Base-by-base conservation (phyloP, 2,329 filamentous ascomycete species). In the Aspergillus puulaauensis region DNA sequence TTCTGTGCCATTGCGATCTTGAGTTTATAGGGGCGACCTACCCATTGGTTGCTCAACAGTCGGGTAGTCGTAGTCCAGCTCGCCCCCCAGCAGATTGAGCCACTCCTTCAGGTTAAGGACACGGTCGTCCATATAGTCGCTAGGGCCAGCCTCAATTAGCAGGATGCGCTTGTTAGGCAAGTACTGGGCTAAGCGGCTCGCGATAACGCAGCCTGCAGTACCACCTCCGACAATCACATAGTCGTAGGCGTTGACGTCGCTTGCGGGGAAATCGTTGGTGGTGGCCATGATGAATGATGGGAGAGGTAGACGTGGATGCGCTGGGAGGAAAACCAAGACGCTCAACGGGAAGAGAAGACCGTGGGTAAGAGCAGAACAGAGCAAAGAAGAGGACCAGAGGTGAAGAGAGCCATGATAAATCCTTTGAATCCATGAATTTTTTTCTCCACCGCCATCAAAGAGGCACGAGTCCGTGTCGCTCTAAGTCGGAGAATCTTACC, bases 31-130 rank as follows among this genome's bases (percentile, higher is more conserved):
- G 7, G 45, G 47, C 49, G 37, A 74, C 75, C 68, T 78, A 83
- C 83, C 83, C 79, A 86, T 95, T 63, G 91, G 91, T 80, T 96
- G 92, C 77, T 96, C 91, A 48, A 87, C 91, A 35, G 91, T 96
- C 69, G 85, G 85, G 77, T 96, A 96, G 77, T 96, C 91, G 76
- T 93, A 96, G 78, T 96, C 92, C 60, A 96, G 84, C 70, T 96
- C 87, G 70, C 91, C 90, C 63, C 92, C 92, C 27, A 96, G 85
- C 51, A 96, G 81, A 63, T 83, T 86, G 63, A 96, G 81, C 92
- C 92, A 96, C 76, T 96, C 87, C 70, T 91, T 91, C 66, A 96
- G 83, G 67, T 93, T 87, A 51, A 96, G 83, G 46, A 96, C 92
- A 56, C 90, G 86, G 75, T 95, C 89, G 75, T 96, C 90, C 80